Conservation (phyloP, 1,139 yeast genomes). For the Magnusiomyces clavatus region DNA sequence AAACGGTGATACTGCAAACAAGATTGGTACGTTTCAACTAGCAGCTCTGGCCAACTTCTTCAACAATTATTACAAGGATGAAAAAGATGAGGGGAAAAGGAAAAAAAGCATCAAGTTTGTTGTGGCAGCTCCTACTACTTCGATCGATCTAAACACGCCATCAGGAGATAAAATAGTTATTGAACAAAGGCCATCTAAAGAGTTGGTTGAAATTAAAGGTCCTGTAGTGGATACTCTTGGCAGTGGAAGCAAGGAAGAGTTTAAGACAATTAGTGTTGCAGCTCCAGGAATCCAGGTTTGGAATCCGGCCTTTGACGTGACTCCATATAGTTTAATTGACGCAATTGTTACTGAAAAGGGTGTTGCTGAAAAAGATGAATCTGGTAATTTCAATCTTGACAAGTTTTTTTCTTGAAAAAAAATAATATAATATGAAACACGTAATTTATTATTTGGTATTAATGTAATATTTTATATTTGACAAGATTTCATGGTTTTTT, state of each 20-base stretch:
- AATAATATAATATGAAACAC: neutral
- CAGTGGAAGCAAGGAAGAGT: constrained; percentile 24
- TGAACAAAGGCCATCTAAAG: constrained; percentile 79
- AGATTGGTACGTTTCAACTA: constrained; percentile 92
- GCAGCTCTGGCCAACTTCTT: constrained; percentile 52
- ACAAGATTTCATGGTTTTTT: too few species aligned
- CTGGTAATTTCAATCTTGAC: constrained; percentile 27
- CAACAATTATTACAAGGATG: constrained; percentile 5
- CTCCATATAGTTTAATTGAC: constrained; percentile 75
- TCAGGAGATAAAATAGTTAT: constrained; percentile 71
- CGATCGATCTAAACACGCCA: constrained; percentile 62
- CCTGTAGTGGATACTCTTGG: constrained; percentile 35
- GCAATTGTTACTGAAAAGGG: constrained; percentile 80
- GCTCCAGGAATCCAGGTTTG: constrained; percentile 82
- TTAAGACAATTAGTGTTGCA: constrained; percentile 60
- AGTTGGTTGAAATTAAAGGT: constrained; percentile 72
- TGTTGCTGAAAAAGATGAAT: constrained; percentile 31
- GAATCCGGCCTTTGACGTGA: constrained; percentile 96
- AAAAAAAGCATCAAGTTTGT: constrained; percentile 55
- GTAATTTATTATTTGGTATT: neutral
- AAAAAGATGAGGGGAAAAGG: constrained; percentile 25
- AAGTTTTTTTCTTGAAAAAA: constrained; percentile 9
- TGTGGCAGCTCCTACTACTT: constrained; percentile 93
- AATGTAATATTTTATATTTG: too few species aligned
- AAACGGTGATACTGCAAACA: constrained; percentile 92